A percentile compares a stretch with the other conserved stretches of the same genome.
Conservation (phyloP, 129 eudicot species). For the Apium graveolens region DNA sequence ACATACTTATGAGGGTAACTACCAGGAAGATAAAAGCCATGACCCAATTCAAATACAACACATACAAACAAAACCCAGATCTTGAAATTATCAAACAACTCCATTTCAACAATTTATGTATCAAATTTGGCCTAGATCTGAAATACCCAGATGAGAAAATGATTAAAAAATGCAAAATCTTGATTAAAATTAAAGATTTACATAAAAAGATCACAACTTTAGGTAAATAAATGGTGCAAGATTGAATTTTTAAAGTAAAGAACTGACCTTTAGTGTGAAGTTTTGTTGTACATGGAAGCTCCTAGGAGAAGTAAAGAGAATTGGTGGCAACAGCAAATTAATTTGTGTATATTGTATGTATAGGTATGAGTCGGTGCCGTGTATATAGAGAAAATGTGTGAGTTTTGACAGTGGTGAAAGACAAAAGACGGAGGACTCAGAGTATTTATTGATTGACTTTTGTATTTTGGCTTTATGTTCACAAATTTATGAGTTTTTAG, state of each 20-base stretch:
- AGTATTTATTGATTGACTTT: background rate
- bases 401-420: background rate
- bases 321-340: background rate
- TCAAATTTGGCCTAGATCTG: background rate
- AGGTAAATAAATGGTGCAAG: background rate
- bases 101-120: background rate
- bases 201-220: background rate
- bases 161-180: background rate
- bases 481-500: too few relatives aligned
- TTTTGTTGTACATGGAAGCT: background rate
- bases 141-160: background rate
- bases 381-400: background rate
- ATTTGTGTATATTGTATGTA: background rate
- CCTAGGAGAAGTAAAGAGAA: background rate
- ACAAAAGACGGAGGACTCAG: background rate
- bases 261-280: conserved; percentile 6
- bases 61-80: conserved; percentile 6
- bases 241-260: background rate
- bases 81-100: conserved; percentile 3
- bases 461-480: background rate
- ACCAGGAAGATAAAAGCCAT: conserved; percentile 11
- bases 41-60: background rate
- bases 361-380: background rate
- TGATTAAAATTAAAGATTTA: background rate
- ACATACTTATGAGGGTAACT: conserved; percentile 8